Evolutionary conservation across 2,329 filamentous ascomycete species (phyloP).

Genomic region (Scytalidium lignicola): DNA sequence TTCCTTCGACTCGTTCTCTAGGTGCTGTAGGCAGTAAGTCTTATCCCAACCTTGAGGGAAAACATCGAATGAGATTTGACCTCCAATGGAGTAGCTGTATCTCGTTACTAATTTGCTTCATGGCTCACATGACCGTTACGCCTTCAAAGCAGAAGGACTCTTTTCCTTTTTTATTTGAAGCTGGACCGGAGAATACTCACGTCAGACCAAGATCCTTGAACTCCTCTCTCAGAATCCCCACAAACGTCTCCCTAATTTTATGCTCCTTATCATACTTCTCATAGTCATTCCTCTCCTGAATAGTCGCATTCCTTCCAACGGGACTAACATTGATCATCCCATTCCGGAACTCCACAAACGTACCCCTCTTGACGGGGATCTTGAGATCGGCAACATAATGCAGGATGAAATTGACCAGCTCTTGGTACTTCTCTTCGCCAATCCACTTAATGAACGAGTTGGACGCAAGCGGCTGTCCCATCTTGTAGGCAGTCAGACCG

Average conservation of each 20-base stretch:
- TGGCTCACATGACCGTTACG: too few species aligned
- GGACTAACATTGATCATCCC: slow-evolving; percentile 87
- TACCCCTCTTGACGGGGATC: slow-evolving; percentile 76
- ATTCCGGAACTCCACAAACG: slow-evolving; percentile 84
- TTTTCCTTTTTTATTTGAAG: too few species aligned
- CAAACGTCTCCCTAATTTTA: slow-evolving; percentile 71
- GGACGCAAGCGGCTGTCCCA: slow-evolving; percentile 69
- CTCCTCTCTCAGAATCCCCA: slow-evolving; percentile 69
- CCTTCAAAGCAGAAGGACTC: too few species aligned
- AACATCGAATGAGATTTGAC: slow-evolving; percentile 97
- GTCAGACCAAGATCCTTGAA: slow-evolving; percentile 83
- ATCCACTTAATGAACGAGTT: slow-evolving; percentile 90
- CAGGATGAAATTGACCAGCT: slow-evolving; percentile 69
- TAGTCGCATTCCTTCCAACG: slow-evolving; percentile 79
- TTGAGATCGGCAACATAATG: slow-evolving; percentile 82
- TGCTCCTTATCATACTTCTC: slow-evolving; percentile 74
- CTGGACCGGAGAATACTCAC: slow-evolving; percentile 53
- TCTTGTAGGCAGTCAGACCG: slow-evolving; percentile 83
- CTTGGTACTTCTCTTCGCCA: slow-evolving; percentile 78
- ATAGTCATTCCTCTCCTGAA: slow-evolving; percentile 75
- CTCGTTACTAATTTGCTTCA: neutral
- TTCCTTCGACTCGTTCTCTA: slow-evolving; percentile 72
- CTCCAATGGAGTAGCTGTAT: slow-evolving; percentile 81
- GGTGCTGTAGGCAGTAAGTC: slow-evolving; percentile 88
- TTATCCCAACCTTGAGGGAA: slow-evolving; percentile 98